Conservation (phyloP, 176 grass and related monocot species). For the Stipa capillata region DNA sequence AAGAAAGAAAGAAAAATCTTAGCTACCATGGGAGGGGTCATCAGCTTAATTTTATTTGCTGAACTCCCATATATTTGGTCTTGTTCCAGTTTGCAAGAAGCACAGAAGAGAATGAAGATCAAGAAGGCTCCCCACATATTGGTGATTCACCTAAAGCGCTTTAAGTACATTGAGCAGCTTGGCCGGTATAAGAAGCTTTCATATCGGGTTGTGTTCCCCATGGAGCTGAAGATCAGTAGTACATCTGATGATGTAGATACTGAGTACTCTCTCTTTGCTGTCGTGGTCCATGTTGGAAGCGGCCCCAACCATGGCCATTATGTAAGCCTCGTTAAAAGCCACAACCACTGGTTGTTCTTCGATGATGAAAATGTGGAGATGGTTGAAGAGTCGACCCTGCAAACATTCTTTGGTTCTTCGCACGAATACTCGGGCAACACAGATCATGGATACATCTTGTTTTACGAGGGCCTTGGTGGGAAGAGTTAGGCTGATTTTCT, state of each 20-base stretch:
- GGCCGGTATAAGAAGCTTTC: constrained; percentile 92
- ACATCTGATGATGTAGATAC: constrained; percentile 73
- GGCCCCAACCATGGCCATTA: constrained; percentile 98
- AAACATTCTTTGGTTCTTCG: constrained; percentile 86
- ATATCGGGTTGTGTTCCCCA: constrained; percentile 93
- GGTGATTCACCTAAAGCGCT: constrained; percentile 92
- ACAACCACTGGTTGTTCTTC: constrained; percentile 95
- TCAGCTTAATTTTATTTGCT: constrained; percentile 19
- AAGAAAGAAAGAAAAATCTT: background rate
- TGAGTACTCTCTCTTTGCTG: constrained; percentile 90
- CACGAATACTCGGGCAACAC: constrained; percentile 97
- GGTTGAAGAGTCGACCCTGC: constrained; percentile 84
- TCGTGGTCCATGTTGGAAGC: constrained; percentile 91
- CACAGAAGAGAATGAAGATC: constrained; percentile 98
- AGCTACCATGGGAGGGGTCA: background rate
- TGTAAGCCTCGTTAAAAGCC: constrained; percentile 92
- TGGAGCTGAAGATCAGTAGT: constrained; percentile 89
- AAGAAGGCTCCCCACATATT: constrained; percentile 92
- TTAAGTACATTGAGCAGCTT: constrained; percentile 94
- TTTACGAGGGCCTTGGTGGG: constrained; percentile 79
- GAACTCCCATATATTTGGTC: constrained; percentile 14
- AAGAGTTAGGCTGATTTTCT: constrained; percentile 41
- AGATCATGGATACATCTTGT: constrained; percentile 98
- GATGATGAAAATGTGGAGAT: constrained; percentile 97
- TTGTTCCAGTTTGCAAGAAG: constrained; percentile 86